Percentiles rank a stretch among this genome's conserved stretches.
phyloP scores from a whole-genome alignment of 225 moss, liverwort and hornwort species.

The Pseudisothecium myosuroides region DNA sequence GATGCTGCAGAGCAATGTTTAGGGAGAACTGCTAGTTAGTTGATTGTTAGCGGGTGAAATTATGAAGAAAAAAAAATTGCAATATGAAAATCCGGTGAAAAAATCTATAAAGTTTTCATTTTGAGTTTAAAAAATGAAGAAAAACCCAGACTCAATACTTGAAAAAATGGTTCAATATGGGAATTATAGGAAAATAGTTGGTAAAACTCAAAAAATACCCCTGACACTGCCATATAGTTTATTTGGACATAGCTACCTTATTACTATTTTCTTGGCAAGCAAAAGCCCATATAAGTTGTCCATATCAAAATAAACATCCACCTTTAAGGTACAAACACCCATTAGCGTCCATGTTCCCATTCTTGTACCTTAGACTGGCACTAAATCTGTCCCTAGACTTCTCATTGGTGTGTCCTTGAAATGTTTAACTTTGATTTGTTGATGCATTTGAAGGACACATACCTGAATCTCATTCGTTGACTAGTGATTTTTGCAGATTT shows the following conservation, averaged over 20 bases:
- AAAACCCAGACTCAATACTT: fast-evolving
- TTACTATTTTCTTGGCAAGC: background rate
- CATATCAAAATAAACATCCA: background rate
- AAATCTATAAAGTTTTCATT: background rate
- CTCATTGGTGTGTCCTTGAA: no score
- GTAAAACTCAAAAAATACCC: background rate
- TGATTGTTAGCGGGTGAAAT: background rate
- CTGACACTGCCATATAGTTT: fast-evolving
- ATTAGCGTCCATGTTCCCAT: no score
- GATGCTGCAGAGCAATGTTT: no score
- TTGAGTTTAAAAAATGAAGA: background rate
- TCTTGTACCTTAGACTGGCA: no score
- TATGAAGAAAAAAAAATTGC: fast-evolving
- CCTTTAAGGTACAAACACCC: no score
- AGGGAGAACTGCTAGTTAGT: background rate
- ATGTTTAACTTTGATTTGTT: no score
- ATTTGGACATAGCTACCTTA: background rate
- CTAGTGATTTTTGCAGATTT: no score
- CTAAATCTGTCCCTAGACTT: no score
- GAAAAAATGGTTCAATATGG: background rate
- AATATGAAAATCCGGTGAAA: background rate
- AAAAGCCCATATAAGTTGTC: background rate
- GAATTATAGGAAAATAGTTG: fast-evolving
- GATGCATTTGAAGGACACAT: no score
- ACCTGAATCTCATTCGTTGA: no score